Evolutionary conservation across 352 stramenopile genomes (phyloP).

Genomic region (Globisporangium emineosum): DNA sequence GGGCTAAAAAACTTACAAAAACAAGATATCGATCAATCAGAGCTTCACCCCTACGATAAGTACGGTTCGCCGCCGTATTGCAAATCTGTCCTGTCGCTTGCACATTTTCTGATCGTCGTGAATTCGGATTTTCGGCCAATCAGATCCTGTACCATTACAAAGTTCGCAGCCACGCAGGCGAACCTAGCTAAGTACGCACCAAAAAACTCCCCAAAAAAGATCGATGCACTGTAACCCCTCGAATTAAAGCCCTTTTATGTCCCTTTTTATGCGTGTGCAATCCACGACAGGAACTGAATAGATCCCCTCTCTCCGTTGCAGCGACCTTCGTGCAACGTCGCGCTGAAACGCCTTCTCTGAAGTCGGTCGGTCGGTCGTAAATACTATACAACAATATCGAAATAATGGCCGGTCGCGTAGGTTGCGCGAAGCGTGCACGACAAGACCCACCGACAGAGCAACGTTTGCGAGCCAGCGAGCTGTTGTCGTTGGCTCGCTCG

Average conservation of each 20-base stretch:
- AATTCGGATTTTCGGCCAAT: not conserved
- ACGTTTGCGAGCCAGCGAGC: not conserved
- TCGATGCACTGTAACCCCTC: not conserved
- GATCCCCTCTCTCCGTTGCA: conserved; percentile 12
- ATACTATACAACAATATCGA: not conserved
- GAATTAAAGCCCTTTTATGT: not conserved
- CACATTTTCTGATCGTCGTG: not conserved
- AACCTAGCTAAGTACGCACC: not conserved
- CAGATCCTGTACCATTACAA: not conserved
- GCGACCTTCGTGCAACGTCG: conserved; percentile 19
- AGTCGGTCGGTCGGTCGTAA: conserved; percentile 14
- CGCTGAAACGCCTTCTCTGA: conserved; percentile 13
- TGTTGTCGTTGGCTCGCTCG: conserved; percentile 12
- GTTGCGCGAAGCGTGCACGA: conserved; percentile 19
- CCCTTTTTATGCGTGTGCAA: conserved; percentile 10
- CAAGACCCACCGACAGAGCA: conserved; percentile 1
- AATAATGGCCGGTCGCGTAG: conserved; percentile 19
- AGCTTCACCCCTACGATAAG: too few species aligned
- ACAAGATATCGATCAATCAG: too few species aligned
- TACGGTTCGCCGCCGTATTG: not conserved
- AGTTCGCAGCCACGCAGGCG: not conserved
- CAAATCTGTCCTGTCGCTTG: not conserved
- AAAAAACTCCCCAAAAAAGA: not conserved
- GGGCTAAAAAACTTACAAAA: too few species aligned
- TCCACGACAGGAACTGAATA: conserved; percentile 17